A percentile compares a stretch with the other conserved stretches of the same genome.
Evolutionary conservation across 805 yeast genomes (phyloP).

Genomic region (Hanseniaspora singularis): DNA sequence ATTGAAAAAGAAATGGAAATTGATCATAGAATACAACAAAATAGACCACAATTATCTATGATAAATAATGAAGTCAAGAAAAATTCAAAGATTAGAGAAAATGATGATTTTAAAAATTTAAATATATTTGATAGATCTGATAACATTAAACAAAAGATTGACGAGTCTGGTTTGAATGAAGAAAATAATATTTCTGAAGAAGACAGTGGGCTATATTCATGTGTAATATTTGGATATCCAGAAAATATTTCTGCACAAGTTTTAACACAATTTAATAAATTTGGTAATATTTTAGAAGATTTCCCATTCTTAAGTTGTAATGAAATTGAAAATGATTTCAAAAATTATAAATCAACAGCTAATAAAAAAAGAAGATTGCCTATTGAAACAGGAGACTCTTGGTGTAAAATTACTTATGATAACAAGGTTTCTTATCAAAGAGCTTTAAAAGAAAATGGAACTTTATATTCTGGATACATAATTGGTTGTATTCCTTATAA

Average conservation of each 20-base stretch:
- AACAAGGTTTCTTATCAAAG: conserved; percentile 63
- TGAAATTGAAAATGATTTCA: conserved; percentile 15
- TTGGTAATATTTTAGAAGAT: conserved; percentile 70
- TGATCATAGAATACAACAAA: conserved; percentile 15
- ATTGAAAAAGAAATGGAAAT: conserved; percentile 33
- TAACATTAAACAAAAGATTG: conserved; percentile 4
- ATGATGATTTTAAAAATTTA: conserved; percentile 16
- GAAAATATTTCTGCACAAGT: conserved; percentile 58
- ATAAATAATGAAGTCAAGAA: conserved; percentile 16
- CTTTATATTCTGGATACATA: conserved; percentile 50
- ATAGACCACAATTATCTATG: conserved; percentile 18
- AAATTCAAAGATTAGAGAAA: conserved; percentile 7
- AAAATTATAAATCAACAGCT: too few relatives aligned
- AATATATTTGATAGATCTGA: conserved; percentile 12
- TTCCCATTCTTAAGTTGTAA: conserved; percentile 34
- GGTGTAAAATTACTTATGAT: conserved; percentile 84
- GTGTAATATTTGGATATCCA: conserved; percentile 80
- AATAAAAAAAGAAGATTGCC: conserved; percentile 37
- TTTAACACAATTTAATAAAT: conserved; percentile 60
- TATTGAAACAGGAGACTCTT: conserved; percentile 70
- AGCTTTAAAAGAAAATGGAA: conserved; percentile 77
- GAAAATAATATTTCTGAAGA: conserved; percentile 2
- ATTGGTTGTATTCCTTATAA: conserved; percentile 62
- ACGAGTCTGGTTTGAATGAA: neutral
- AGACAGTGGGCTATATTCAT: conserved; percentile 42